Evolutionary conservation across 2,329 filamentous ascomycete species (phyloP).

Genomic region (Calonectria montana): DNA sequence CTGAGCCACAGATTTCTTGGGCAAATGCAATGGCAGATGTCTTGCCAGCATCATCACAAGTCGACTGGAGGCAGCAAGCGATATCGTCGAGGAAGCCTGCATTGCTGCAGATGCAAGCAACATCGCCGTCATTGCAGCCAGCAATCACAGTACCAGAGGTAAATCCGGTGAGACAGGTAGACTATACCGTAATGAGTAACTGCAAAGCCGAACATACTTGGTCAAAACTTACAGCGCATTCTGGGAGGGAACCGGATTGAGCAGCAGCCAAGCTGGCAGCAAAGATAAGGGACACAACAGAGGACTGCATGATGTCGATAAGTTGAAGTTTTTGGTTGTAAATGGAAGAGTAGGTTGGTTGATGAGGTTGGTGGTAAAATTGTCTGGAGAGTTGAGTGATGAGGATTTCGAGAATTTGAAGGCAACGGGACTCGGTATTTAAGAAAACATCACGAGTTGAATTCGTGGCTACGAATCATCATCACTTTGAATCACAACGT

Average conservation of each 20-base stretch:
- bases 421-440: not conserved
- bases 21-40: not conserved
- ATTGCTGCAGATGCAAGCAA: not conserved
- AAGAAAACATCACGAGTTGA: not conserved
- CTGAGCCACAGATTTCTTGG: not conserved
- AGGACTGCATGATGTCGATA: not conserved
- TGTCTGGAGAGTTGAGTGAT: not conserved
- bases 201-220: too few species aligned
- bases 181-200: not conserved
- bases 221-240: not conserved
- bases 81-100: not conserved
- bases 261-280: not conserved
- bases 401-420: not conserved
- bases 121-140: not conserved
- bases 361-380: not conserved
- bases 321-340: not conserved
- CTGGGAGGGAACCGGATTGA: not conserved
- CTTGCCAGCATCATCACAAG: not conserved
- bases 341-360: not conserved
- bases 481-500: not conserved
- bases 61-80: not conserved
- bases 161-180: not conserved
- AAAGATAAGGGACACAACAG: not conserved
- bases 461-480: not conserved
- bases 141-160: not conserved